These are phyloP conservation scores for Vickermania ingenoplastis DNA, from an alignment of 208 protist species.

Conservation along the genomic window DNA sequence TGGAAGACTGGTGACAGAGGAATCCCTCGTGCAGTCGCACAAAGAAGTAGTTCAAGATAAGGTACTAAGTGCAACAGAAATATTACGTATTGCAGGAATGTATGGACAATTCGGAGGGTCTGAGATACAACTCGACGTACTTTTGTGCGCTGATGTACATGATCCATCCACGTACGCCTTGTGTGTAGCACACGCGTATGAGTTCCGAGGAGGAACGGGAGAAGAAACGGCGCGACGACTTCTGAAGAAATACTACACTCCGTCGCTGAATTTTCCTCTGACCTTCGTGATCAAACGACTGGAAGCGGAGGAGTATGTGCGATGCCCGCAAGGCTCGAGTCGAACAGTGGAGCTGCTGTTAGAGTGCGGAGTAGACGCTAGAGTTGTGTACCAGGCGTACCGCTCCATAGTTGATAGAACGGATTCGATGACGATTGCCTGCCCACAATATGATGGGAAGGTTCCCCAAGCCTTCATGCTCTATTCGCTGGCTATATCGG, in stretches of 20 bases:
- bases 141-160: conserved; percentile 38
- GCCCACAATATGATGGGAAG: conserved; percentile 9
- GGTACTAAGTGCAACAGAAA: conserved; percentile 36
- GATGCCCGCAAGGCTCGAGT: conserved; percentile 29
- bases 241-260: conserved; percentile 36
- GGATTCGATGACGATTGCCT: conserved; percentile 27
- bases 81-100: conserved; percentile 65
- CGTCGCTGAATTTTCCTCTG: conserved; percentile 47
- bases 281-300: conserved; percentile 54
- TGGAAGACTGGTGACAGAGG: conserved; percentile 43
- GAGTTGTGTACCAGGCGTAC: conserved; percentile 61
- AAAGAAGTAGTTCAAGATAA: conserved; percentile 46
- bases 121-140: conserved; percentile 79
- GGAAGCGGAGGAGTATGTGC: conserved; percentile 38
- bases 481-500: conserved; percentile 46
- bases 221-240: conserved; percentile 54
- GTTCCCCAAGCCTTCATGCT: conserved; percentile 35
- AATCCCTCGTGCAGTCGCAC: conserved; percentile 56
- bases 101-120: conserved; percentile 70
- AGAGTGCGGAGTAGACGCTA: conserved; percentile 47
- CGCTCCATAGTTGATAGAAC: conserved; percentile 39
- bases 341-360: conserved; percentile 53
- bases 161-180: conserved; percentile 48
- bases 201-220: conserved; percentile 24
- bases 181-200: conserved; percentile 49